phyloP scores from a whole-genome alignment of 768 basidiomycete genomes.

The Collybia mongolica region DNA sequence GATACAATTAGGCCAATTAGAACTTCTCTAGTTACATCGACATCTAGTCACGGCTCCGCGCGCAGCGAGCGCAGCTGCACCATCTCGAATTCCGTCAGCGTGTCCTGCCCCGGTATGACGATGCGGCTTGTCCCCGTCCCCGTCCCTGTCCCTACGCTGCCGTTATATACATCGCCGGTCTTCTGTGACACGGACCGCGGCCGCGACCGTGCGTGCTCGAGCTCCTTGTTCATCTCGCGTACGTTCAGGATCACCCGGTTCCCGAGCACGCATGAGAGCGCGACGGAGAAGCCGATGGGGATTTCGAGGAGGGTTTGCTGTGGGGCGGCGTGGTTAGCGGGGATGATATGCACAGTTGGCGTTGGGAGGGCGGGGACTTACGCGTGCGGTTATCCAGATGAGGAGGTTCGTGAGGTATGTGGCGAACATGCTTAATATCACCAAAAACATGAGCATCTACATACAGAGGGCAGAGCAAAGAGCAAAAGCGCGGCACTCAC shows the following conservation, averaged over 20 bases:
- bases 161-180: background rate
- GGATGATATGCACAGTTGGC: background rate
- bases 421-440: constrained; percentile 43
- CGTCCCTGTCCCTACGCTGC: too few species aligned
- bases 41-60: background rate
- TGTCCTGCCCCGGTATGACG: background rate
- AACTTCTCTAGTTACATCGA: too few species aligned
- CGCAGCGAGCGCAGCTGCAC: background rate
- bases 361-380: constrained; percentile 16
- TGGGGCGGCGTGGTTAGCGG: background rate
- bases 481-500: constrained; percentile 31
- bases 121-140: background rate
- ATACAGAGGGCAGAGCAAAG: background rate
- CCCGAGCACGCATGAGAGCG: constrained; percentile 57
- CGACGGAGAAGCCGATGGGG: constrained; percentile 56
- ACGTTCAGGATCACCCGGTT: constrained; percentile 58
- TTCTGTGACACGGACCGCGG: background rate
- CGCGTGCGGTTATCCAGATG: constrained; percentile 35
- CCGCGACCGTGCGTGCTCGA: constrained; percentile 7
- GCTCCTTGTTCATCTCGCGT: constrained; percentile 35
- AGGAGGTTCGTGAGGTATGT: constrained; percentile 53
- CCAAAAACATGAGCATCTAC: background rate
- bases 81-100: background rate
- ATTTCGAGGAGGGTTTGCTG: constrained; percentile 45
- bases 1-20: background rate